phyloP scores from a whole-genome alignment of 441 rosid species.

The Mallotus repandus region DNA sequence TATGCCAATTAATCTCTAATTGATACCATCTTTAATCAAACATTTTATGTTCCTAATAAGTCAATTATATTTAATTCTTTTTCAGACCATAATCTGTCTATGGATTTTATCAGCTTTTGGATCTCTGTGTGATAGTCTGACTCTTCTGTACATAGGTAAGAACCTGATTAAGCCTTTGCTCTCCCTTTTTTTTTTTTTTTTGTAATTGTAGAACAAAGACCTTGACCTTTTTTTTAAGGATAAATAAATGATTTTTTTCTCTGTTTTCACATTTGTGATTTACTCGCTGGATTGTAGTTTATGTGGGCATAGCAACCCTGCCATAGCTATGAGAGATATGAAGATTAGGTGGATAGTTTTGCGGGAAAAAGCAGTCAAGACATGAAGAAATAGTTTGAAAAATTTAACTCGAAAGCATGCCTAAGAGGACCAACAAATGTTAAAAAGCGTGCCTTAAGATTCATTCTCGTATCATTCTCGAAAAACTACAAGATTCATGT shows the following conservation, averaged over 20 bases:
- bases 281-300: slow-evolving; percentile 28
- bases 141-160: slow-evolving; percentile 47
- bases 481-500: too few relatives aligned
- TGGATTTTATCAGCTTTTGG: slow-evolving; percentile 52
- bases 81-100: slow-evolving; percentile 41
- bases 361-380: slow-evolving; percentile 41
- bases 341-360: slow-evolving; percentile 36
- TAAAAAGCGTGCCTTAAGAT: slow-evolving; percentile 16
- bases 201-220: too few relatives aligned
- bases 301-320: slow-evolving; percentile 40
- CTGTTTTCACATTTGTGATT: background rate
- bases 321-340: slow-evolving; percentile 48
- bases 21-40: background rate
- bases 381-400: slow-evolving; percentile 31
- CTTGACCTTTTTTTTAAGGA: too few relatives aligned
- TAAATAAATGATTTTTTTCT: too few relatives aligned
- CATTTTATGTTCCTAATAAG: too few relatives aligned
- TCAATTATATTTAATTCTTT: background rate
- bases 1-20: slow-evolving; percentile 16
- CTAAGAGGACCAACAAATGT: slow-evolving; percentile 31
- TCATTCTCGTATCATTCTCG: background rate
- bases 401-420: slow-evolving; percentile 44
- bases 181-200: too few relatives aligned
- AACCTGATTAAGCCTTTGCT: background rate
- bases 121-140: slow-evolving; percentile 41